A percentile compares a stretch with the other conserved stretches of the same genome.
Conservation (phyloP, 1,284 basidiomycete species). For the Irpex sp. region DNA sequence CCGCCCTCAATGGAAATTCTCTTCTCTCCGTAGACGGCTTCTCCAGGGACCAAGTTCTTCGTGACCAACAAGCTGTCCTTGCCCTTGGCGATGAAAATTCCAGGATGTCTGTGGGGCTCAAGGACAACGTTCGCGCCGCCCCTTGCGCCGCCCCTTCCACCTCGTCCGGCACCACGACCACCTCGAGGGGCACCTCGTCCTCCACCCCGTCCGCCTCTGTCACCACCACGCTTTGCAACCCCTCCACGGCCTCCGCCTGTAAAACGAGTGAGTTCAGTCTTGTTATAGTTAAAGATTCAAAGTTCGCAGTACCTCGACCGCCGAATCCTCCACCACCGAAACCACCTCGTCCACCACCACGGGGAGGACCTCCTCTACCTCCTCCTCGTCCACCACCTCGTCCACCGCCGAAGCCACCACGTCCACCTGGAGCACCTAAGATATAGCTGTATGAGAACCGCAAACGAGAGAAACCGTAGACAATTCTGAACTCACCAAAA, state of each 20-base stretch:
- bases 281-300: background rate
- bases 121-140: slow-evolving; percentile 88
- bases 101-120: slow-evolving; percentile 94
- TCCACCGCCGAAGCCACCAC: slow-evolving; percentile 33
- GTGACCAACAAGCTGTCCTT: slow-evolving; percentile 98
- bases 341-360: slow-evolving; percentile 18
- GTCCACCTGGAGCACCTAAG: slow-evolving; percentile 33
- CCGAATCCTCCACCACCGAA: slow-evolving; percentile 27
- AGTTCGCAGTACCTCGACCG: slow-evolving; percentile 16
- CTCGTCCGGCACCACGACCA: slow-evolving; percentile 38
- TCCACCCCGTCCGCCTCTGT: slow-evolving; percentile 19
- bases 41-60: slow-evolving; percentile 96
- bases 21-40: slow-evolving; percentile 99
- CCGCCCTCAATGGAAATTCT: slow-evolving; percentile 81
- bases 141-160: slow-evolving; percentile 61
- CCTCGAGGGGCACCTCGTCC: slow-evolving; percentile 36
- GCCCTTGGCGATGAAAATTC: slow-evolving; percentile 92
- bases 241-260: slow-evolving; percentile 39
- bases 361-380: slow-evolving; percentile 6
- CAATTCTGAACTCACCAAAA: slow-evolving; percentile 24
- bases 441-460: background rate
- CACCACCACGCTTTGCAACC: slow-evolving; percentile 36
- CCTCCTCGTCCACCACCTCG: slow-evolving; percentile 28
- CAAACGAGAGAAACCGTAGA: background rate
- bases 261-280: background rate